phyloP scores from a whole-genome alignment of 1,139 yeast species.

The Sugiyamaella grinbergsii region DNA sequence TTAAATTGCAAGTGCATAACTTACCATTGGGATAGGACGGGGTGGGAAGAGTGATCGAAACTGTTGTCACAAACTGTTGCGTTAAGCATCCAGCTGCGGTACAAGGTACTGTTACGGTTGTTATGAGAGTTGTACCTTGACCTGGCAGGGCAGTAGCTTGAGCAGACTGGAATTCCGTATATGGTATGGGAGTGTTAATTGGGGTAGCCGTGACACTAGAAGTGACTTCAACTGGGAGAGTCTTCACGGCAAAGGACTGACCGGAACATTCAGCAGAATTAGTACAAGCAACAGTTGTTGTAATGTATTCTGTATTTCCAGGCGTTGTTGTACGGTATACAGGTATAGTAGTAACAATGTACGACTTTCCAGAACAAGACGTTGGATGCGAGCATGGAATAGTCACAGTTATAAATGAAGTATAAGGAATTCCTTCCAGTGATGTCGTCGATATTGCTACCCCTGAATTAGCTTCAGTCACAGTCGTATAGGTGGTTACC shows the following conservation, averaged over 20 bases:
- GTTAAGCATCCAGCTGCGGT: slow-evolving; percentile 23
- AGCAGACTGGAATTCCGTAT: slow-evolving; percentile 8
- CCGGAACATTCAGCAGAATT: slow-evolving; percentile 22
- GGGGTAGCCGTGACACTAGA: slow-evolving; percentile 2
- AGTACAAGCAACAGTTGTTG: slow-evolving; percentile 19
- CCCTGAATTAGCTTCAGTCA: slow-evolving; percentile 4
- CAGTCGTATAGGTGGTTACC: neutral
- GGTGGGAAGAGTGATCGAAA: slow-evolving; percentile 22
- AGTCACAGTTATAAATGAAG: slow-evolving; percentile 22
- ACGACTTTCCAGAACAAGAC: slow-evolving; percentile 24
- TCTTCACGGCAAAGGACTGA: slow-evolving; percentile 1
- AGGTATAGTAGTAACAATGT: slow-evolving; percentile 22
- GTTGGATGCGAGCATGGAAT: slow-evolving; percentile 25
- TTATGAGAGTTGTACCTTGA: slow-evolving; percentile 15
- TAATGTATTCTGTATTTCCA: slow-evolving; percentile 1
- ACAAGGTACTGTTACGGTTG: slow-evolving; percentile 30
- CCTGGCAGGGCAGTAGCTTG: neutral
- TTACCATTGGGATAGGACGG: slow-evolving; percentile 21
- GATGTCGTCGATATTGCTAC: neutral
- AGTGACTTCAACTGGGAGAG: slow-evolving; percentile 4
- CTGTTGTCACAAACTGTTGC: slow-evolving; percentile 23
- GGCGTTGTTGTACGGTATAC: slow-evolving; percentile 10
- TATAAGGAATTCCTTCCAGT: slow-evolving; percentile 5
- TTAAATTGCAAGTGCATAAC: slow-evolving; percentile 1
- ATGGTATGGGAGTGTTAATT: neutral